Evolutionary conservation across 2,329 filamentous ascomycete genomes (phyloP).

Genomic region (Cladosporium sp.): DNA sequence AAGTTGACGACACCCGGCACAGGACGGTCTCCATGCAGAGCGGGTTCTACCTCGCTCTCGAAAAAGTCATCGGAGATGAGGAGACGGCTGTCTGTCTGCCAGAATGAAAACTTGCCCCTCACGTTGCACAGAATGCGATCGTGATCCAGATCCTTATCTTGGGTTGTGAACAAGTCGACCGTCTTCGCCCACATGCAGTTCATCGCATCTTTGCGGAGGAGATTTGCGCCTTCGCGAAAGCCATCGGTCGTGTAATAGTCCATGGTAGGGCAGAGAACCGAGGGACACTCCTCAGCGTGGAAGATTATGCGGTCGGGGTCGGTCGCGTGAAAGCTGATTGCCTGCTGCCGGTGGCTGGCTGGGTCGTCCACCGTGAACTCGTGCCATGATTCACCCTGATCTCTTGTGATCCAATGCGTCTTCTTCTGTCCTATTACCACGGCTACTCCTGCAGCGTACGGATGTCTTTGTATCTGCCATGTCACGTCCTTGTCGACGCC

Average conservation of each 20-base stretch:
- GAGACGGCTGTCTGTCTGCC: constrained; percentile 71
- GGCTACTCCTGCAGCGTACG: constrained; percentile 72
- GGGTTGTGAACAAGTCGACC: constrained; percentile 67
- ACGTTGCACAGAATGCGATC: constrained; percentile 78
- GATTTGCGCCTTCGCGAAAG: constrained; percentile 65
- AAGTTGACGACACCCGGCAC: constrained; percentile 79
- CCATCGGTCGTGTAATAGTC: constrained; percentile 78
- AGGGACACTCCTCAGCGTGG: constrained; percentile 47
- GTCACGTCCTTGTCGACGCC: constrained; percentile 62
- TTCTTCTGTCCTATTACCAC: constrained; percentile 67
- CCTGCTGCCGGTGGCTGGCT: constrained; percentile 51
- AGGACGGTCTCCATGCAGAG: constrained; percentile 64
- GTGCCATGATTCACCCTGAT: constrained; percentile 78
- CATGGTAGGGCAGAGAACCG: constrained; percentile 44
- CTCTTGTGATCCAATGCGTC: constrained; percentile 76
- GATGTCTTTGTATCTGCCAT: constrained; percentile 67
- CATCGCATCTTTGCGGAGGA: constrained; percentile 63
- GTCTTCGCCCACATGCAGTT: constrained; percentile 87
- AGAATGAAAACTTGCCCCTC: constrained; percentile 65
- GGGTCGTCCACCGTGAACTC: constrained; percentile 62
- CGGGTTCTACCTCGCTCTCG: constrained; percentile 63
- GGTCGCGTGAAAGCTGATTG: constrained; percentile 74
- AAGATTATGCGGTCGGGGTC: constrained; percentile 85
- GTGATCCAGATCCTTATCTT: constrained; percentile 60
- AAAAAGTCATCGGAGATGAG: constrained; percentile 84